phyloP scores from a whole-genome alignment of 306 rosid species.

The Cyamopsis tetragonoloba region DNA sequence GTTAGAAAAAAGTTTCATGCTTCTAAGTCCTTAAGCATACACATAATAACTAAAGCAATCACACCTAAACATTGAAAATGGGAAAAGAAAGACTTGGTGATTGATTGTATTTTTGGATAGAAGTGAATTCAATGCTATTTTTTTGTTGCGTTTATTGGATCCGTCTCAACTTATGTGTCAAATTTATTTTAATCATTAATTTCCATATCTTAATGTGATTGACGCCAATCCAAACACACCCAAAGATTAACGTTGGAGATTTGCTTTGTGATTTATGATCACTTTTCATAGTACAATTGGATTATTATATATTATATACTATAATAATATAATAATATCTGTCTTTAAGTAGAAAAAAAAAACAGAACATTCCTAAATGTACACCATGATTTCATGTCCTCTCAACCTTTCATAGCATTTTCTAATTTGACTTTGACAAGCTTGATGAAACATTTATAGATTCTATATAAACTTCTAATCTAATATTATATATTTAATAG shows the following conservation, averaged over 20 bases:
- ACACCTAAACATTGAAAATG: slow-evolving; percentile 65
- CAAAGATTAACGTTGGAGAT: slow-evolving; percentile 37
- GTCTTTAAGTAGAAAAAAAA: slow-evolving; percentile 11
- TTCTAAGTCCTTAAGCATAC: slow-evolving; percentile 8
- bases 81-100: slow-evolving; percentile 60
- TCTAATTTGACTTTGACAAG: slow-evolving; percentile 10
- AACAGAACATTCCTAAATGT: slow-evolving; percentile 59
- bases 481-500: no score
- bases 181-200: no score
- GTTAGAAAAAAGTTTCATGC: slow-evolving; percentile 11
- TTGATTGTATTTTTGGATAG: no score
- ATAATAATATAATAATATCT: neutral
- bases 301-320: slow-evolving; percentile 9
- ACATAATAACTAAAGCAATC: slow-evolving; percentile 45
- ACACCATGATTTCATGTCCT: slow-evolving; percentile 44
- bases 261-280: slow-evolving; percentile 59
- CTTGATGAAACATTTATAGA: slow-evolving; percentile 7
- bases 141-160: no score
- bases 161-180: no score
- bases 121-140: no score
- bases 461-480: no score
- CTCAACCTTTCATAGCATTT: slow-evolving; percentile 26
- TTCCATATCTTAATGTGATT: no score
- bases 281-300: slow-evolving; percentile 52
- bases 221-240: no score